Evolutionary conservation across 2,329 filamentous ascomycete genomes (phyloP), one percentile per base, ranked within the genome.

Genomic region (Nigrograna mackinnonii): DNA sequence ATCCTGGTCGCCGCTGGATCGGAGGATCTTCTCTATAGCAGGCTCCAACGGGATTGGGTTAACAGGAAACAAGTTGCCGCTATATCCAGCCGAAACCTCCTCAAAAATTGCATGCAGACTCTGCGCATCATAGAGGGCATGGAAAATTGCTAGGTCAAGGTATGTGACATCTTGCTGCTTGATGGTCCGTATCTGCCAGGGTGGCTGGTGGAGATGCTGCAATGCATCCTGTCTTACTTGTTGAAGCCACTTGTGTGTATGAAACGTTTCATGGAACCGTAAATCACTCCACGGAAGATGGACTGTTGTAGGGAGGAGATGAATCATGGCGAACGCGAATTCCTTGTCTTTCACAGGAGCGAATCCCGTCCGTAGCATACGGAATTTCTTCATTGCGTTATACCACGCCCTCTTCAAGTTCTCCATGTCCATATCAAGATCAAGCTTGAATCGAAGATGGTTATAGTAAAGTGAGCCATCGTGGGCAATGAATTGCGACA

Each of bases 71-170:
- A n/a, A n/a, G 44, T 37, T 2, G 14, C 57, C 64, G 6, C 57
- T 45, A 22, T 79, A 74, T 9, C 65, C 56, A 24, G 53, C 56
- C 2, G 67, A 56, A 11, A 95, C 72, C 52, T 86, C 80, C 0
- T 72, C 58, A 2, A 96, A 67, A 1, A 96, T 76, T 1, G 75
- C 58, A 3, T 80, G 73, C 9, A 96, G 70, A 6, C 89, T 91
- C 30, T 82, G 77, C 0, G 90, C 91, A 70, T 96, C 91, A 52
- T 95, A 96, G 0, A 96, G 72, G 1, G 88, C 87, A 68, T 96
- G 91, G 49, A 95, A 86, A 3, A 90, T 75, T 7, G 75, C 79
- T 16, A 85, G 58, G 33, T 77, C 68, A 30, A 82, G 60, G 4
- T 58, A 52, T 4, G 35, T 32, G 0, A 42, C 31, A 0, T 47